These are phyloP conservation scores for Coemansia sp. DNA, from an alignment of 192 early-diverging fungal species.

Conservation along the genomic window DNA sequence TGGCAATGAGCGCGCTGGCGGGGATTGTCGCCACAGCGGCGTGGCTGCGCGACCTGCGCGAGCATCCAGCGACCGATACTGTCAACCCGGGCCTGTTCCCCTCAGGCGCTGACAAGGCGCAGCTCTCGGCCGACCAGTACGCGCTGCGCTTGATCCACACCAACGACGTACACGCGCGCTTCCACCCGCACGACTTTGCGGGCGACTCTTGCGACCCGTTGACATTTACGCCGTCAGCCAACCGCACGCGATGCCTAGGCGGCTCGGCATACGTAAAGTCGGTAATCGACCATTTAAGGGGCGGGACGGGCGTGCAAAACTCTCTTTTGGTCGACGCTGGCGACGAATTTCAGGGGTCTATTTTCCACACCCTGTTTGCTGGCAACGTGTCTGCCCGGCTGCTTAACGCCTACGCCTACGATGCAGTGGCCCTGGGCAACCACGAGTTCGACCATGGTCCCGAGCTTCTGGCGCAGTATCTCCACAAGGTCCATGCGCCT, in stretches of 20 bases:
- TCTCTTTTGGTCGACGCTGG: conserved; percentile 75
- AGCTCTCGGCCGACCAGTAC: conserved; percentile 25
- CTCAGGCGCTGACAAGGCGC: conserved; percentile 3
- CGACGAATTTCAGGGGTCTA: conserved; percentile 67
- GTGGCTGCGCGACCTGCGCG: conserved; percentile 26
- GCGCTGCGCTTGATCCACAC: conserved; percentile 58
- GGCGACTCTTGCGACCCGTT: conserved; percentile 54
- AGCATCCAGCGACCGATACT: conserved; percentile 1
- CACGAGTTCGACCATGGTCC: conserved; percentile 80
- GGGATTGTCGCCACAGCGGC: conserved; percentile 20
- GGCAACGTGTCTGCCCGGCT: conserved; percentile 61
- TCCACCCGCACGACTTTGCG: conserved; percentile 51
- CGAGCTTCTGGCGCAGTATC: conserved; percentile 58
- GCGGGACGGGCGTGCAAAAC: conserved; percentile 33
- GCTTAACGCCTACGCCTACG: conserved; percentile 69
- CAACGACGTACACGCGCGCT: conserved; percentile 62
- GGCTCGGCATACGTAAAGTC: conserved; percentile 71
- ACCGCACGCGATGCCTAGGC: conserved; percentile 54
- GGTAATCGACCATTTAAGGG: conserved; percentile 63
- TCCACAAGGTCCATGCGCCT: conserved; percentile 64
- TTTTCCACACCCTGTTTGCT: conserved; percentile 70
- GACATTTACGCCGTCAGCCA: conserved; percentile 3
- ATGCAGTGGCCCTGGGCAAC: conserved; percentile 66
- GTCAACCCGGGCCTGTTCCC: conserved; percentile 35
- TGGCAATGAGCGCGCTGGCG: conserved; percentile 30